Base-by-base conservation (phyloP, 306 rosid genomes). In the Astragalus membranaceus region DNA sequence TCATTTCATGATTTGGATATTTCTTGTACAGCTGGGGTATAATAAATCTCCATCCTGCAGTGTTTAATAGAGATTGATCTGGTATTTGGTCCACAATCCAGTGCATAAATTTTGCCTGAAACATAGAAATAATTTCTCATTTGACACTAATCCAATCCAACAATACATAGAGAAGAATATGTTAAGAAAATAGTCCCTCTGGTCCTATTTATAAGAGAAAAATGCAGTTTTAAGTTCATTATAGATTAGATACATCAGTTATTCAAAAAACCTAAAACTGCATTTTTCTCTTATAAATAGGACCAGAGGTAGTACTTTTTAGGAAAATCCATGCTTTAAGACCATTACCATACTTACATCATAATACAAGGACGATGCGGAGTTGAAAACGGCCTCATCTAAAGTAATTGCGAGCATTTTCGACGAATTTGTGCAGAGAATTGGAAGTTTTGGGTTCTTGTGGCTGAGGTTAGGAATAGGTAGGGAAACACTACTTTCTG, bases 31-130 rank as follows among this genome's bases (percentile, higher is more conserved):
- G 81, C 67, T 90, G 97, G 67, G 97, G 98, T 79, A 94, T 55
- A 56, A 94, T 79, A 80, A 84, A 90, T 94, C 94, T 90, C 96
- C 97, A 94, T 73, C 86, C 97, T 49, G 94, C 95, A 11, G 96
- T 94, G 84, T 88, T 94, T 76, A 90, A 52, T 76, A 90, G 80
- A 43, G 90, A 80, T 70, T 88, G 97, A 80, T 90, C 88, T 30
- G 98, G 96, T 78, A 94, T 56, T 77, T 90, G 77, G 72, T 88
- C 90, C 57, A 94, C 93, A 77, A 84, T 60, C 98, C 98, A 94
- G 71, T 81, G 90, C 98, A 94, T 88, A 81, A 94, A 94, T 2
- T 89, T 84, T 68, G 91, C 96, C 98, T 90, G 88, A 64, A 64
- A 49, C 70, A 74, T 48, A 59, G 8, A 78, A 76, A 44, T 67